A percentile compares a stretch with the other conserved stretches of the same genome.
Evolutionary conservation across 192 early-diverging fungal species (phyloP).

Genomic region (Umbelopsis sp.): DNA sequence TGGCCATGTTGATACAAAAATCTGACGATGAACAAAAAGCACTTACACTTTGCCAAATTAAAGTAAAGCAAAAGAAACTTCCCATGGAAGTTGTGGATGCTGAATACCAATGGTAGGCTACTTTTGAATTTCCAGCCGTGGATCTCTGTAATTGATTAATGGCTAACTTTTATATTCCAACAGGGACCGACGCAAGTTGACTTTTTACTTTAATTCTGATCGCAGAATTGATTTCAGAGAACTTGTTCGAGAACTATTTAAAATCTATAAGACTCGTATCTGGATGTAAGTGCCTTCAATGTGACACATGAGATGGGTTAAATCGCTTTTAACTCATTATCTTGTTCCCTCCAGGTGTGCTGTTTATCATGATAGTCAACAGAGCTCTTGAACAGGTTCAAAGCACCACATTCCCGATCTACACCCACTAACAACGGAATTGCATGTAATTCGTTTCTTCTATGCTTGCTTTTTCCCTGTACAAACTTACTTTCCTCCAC

Average conservation of each 20-base stretch:
- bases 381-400: background rate
- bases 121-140: constrained; percentile 1
- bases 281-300: constrained; percentile 71
- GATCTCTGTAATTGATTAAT: background rate
- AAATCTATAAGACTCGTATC: constrained; percentile 96
- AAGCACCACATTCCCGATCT: background rate
- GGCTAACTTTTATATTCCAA: too few species aligned
- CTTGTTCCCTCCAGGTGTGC: background rate
- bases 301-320: background rate
- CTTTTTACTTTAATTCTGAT: constrained; percentile 93
- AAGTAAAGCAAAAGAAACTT: constrained; percentile 87
- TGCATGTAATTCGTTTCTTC: background rate
- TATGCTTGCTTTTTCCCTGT: background rate
- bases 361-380: constrained; percentile 1
- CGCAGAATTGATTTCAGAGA: constrained; percentile 95
- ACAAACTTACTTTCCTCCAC: background rate
- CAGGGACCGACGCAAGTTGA: constrained; percentile 94
- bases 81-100: constrained; percentile 97
- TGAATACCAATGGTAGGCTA: constrained; percentile 91
- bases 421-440: background rate
- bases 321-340: background rate
- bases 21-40: constrained; percentile 90
- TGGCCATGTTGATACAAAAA: constrained; percentile 79
- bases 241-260: constrained; percentile 93
- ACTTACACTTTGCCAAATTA: constrained; percentile 82